Evolutionary conservation across 352 stramenopile species (phyloP).

Genomic region (Phytophthora citrophthora): DNA sequence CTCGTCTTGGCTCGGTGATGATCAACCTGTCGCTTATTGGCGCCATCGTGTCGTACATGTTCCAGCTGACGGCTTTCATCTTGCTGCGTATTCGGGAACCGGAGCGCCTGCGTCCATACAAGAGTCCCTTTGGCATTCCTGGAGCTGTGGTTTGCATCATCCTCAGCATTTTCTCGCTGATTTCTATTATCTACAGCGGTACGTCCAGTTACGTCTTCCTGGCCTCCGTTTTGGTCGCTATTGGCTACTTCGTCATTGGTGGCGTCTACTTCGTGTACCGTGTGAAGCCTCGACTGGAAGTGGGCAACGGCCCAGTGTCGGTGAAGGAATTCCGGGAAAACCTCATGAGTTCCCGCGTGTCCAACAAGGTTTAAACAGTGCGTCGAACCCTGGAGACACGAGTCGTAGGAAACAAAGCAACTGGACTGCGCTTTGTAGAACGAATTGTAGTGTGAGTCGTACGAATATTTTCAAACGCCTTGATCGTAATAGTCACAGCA

Average conservation of each 20-base stretch:
- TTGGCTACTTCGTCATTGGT: conserved; percentile 49
- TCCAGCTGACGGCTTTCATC: conserved; percentile 62
- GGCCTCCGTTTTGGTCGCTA: conserved; percentile 47
- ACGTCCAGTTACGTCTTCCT: conserved; percentile 41
- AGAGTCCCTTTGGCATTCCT: conserved; percentile 52
- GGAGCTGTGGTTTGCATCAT: conserved; percentile 48
- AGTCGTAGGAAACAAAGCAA: no score
- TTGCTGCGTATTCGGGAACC: conserved; percentile 52
- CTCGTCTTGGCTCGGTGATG: conserved; percentile 57
- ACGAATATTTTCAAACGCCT: conserved; percentile 11
- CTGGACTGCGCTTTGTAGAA: conserved; percentile 16
- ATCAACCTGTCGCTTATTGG: conserved; percentile 70
- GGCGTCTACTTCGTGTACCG: conserved; percentile 44
- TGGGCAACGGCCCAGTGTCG: conserved; percentile 20
- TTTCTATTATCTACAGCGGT: conserved; percentile 29
- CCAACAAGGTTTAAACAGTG: conserved; percentile 27
- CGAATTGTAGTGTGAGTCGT: conserved; percentile 14
- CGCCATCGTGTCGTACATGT: conserved; percentile 61
- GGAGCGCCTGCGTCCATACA: conserved; percentile 51
- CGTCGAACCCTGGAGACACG: neutral
- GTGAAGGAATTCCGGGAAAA: conserved; percentile 50
- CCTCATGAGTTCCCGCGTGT: conserved; percentile 40
- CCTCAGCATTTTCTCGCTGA: conserved; percentile 45
- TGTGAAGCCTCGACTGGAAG: conserved; percentile 40
- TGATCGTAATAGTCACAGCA: conserved; percentile 4